These are phyloP conservation scores for Inonotus hispidus DNA, from an alignment of 1,284 basidiomycete species.

Conservation along the genomic window DNA sequence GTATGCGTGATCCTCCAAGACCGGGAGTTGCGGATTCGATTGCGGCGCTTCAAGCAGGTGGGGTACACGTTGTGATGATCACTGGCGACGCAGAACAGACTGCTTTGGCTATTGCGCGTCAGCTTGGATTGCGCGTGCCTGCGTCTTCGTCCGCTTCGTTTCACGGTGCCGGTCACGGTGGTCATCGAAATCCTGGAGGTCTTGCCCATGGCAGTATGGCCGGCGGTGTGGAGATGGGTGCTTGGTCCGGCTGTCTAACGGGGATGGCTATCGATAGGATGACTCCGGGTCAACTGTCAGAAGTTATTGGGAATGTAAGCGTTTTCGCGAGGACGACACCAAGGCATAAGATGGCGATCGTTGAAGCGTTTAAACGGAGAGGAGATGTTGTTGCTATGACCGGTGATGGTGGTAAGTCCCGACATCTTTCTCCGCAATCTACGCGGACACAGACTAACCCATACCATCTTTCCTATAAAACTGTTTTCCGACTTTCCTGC, in stretches of 20 bases:
- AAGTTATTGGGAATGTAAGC: slow-evolving; percentile 75
- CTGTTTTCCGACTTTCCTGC: background rate
- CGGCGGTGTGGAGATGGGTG: slow-evolving; percentile 21
- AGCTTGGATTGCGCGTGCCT: slow-evolving; percentile 74
- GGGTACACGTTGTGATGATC: slow-evolving; percentile 97
- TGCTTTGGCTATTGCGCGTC: slow-evolving; percentile 81
- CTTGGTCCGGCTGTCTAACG: slow-evolving; percentile 56
- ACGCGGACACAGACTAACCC: background rate
- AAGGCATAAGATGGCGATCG: slow-evolving; percentile 95
- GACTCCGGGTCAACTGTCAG: slow-evolving; percentile 74
- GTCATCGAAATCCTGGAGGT: too few species aligned
- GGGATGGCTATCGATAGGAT: slow-evolving; percentile 85
- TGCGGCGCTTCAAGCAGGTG: slow-evolving; percentile 71
- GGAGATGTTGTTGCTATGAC: slow-evolving; percentile 97
- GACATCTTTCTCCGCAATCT: slow-evolving; percentile 6
- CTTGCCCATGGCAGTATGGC: too few species aligned
- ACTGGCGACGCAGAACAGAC: slow-evolving; percentile 94
- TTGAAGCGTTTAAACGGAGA: slow-evolving; percentile 85
- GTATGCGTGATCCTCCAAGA: slow-evolving; percentile 93
- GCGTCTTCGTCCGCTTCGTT: background rate
- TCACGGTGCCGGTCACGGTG: too few species aligned
- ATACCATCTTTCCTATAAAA: background rate
- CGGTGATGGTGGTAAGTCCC: slow-evolving; percentile 73
- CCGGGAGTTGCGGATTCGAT: slow-evolving; percentile 91
- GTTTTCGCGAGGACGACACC: slow-evolving; percentile 96